Conservation (phyloP, 768 basidiomycete genomes). For the Leccinum incarnatum region DNA sequence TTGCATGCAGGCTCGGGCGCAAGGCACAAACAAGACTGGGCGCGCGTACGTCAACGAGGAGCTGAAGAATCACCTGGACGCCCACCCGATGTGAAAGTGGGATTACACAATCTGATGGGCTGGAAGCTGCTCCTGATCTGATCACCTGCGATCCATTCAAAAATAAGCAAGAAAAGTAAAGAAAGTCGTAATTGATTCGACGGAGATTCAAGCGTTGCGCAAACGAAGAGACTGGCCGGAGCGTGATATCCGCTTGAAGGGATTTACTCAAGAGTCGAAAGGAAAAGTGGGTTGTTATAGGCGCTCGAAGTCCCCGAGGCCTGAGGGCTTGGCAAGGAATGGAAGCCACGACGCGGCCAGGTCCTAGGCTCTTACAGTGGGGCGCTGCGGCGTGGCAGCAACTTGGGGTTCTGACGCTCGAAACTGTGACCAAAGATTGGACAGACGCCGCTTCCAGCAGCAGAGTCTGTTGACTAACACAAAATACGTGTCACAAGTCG, state of each 20-base stretch:
- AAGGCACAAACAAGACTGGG: too few relatives aligned
- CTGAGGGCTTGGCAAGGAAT: neutral
- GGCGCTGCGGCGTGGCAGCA: neutral
- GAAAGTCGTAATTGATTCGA: neutral
- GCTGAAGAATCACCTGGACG: too few relatives aligned
- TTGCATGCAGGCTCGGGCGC: too few relatives aligned
- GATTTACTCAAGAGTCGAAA: neutral
- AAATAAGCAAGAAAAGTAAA: neutral
- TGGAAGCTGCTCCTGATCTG: too few relatives aligned
- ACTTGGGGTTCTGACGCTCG: neutral
- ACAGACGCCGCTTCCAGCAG: neutral
- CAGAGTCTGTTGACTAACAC: neutral
- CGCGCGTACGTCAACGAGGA: too few relatives aligned
- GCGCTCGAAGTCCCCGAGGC: neutral
- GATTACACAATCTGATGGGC: too few relatives aligned
- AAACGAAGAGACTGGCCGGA: neutral
- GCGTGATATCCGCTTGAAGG: neutral
- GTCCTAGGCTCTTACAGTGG: neutral
- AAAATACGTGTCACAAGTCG: neutral
- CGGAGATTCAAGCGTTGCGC: neutral
- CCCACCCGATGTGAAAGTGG: too few relatives aligned
- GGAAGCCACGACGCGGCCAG: constrained; percentile 9
- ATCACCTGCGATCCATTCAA: too few relatives aligned
- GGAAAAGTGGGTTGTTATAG: neutral
- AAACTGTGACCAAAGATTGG: neutral